Evolutionary conservation across 2,329 filamentous ascomycete genomes (phyloP).

Genomic region (Didymella segeticola): DNA sequence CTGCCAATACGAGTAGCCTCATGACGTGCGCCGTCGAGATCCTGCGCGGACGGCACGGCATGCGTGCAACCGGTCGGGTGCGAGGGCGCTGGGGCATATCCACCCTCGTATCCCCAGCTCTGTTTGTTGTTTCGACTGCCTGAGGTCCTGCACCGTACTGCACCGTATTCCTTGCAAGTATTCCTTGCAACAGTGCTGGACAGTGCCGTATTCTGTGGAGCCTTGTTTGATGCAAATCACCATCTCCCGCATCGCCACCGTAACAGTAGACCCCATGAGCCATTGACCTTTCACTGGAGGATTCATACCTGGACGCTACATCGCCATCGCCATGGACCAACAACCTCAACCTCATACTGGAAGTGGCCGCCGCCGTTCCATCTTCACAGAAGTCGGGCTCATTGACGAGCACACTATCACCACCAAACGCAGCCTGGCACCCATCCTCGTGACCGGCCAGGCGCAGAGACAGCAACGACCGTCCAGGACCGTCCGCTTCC

Average conservation of each 20-base stretch:
- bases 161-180: too few relatives aligned
- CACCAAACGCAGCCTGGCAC: slow-evolving; percentile 40
- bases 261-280: slow-evolving; percentile 4
- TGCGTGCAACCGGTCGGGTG: slow-evolving; percentile 16
- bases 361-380: slow-evolving; percentile 38
- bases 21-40: slow-evolving; percentile 36
- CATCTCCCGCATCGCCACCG: slow-evolving; percentile 14
- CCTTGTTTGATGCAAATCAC: slow-evolving; percentile 19
- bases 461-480: slow-evolving; percentile 34
- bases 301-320: too few relatives aligned
- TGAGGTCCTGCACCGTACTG: too few relatives aligned
- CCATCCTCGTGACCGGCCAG: slow-evolving; percentile 25
- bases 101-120: slow-evolving; percentile 11
- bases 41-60: slow-evolving; percentile 14
- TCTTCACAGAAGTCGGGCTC: slow-evolving; percentile 48
- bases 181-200: slow-evolving; percentile 12
- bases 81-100: slow-evolving; percentile 14
- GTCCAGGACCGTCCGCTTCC: slow-evolving; percentile 40
- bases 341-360: slow-evolving; percentile 33
- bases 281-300: slow-evolving; percentile 10
- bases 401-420: slow-evolving; percentile 42
- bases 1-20: slow-evolving; percentile 34
- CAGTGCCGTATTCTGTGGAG: slow-evolving; percentile 17
- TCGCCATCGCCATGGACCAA: slow-evolving; percentile 43
- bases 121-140: slow-evolving; percentile 9